Evolutionary conservation across 2,329 filamentous ascomycete species (phyloP).

Genomic region (Botrytis sinoallii): DNA sequence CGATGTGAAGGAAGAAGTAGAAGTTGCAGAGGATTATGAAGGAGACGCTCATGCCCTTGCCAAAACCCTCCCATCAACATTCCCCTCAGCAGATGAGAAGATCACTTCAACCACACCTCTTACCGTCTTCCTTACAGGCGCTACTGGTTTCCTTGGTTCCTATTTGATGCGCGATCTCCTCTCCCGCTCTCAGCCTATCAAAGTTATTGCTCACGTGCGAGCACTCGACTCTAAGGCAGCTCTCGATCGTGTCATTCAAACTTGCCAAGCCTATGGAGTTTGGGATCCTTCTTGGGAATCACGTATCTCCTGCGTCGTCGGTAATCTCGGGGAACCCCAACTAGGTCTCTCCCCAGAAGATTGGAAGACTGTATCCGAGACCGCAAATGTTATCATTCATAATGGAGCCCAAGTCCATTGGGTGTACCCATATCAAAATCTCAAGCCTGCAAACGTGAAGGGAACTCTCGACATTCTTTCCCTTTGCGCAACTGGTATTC

Average conservation of each 20-base stretch:
- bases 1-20: slow-evolving; percentile 38
- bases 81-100: slow-evolving; percentile 37
- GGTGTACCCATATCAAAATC: slow-evolving; percentile 72
- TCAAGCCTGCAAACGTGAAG: slow-evolving; percentile 74
- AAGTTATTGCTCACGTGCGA: slow-evolving; percentile 73
- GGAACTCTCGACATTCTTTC: slow-evolving; percentile 72
- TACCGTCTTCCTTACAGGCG: slow-evolving; percentile 80
- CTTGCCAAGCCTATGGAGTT: slow-evolving; percentile 72
- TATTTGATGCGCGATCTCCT: slow-evolving; percentile 77
- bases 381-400: slow-evolving; percentile 73
- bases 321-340: slow-evolving; percentile 68
- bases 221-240: slow-evolving; percentile 60
- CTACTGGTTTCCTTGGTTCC: slow-evolving; percentile 84
- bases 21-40: slow-evolving; percentile 48
- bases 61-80: slow-evolving; percentile 41
- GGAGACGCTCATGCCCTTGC: slow-evolving; percentile 42
- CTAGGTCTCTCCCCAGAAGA: slow-evolving; percentile 66
- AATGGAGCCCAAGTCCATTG: slow-evolving; percentile 83
- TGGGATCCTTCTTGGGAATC: slow-evolving; percentile 69
- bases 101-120: slow-evolving; percentile 37
- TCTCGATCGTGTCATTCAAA: slow-evolving; percentile 61
- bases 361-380: slow-evolving; percentile 63
- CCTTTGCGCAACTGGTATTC: slow-evolving; percentile 72
- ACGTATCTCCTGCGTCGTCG: slow-evolving; percentile 65
- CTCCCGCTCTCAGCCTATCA: slow-evolving; percentile 53